Base-by-base conservation (phyloP, 306 rosid species). In the Fragaria vesca region DNA sequence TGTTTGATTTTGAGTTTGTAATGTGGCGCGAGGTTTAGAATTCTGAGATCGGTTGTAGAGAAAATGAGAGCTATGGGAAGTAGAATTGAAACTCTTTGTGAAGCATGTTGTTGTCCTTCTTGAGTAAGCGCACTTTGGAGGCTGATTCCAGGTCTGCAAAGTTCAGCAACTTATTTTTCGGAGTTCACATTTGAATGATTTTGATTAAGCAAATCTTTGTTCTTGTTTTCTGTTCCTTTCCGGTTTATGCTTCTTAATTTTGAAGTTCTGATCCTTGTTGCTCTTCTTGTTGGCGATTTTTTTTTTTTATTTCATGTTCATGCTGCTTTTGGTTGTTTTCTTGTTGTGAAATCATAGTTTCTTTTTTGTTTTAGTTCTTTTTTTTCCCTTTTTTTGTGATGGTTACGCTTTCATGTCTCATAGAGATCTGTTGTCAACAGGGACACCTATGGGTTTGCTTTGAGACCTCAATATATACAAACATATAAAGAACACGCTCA, bases 101-200 rank as follows among this genome's bases (percentile, higher is more conserved):
- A 95, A 91, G 88, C 79, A 95, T 95, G 98, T 88, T 95, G 96
- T 92, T 95, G 93, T 95, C 98, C 90, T 91, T 91, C 86, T 50
- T 95, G 86, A 92, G 98, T 89, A 91, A 88, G 87, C 97, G 97
- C 78, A 78, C 88, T 13, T 92, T 95, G 93, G 98, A 91, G 86
- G 93, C 90, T 85, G 97, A 91, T 95, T 92, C 96, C 87, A 95
- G 97, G 98, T 92, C 80, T 32, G 78, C 58, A 21, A 42, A 77
- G 28, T 47, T 34, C 51, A 12, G 34, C 7, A 15, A 15, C 24
- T 57, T 20, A 51, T 38, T 42, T 58, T 4, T 6, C 26, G 0
- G 24, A 54, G 54, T 48, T 51, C 0, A 18, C 55, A 51, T 51
- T 16, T 4, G 4, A 32, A 32, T 32, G 36, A 32, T 32, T 32